A percentile compares a stretch with the other conserved stretches of the same genome.
Conservation (phyloP, 192 early-diverging fungal genomes). For the Chytriomyces hyalinus region DNA sequence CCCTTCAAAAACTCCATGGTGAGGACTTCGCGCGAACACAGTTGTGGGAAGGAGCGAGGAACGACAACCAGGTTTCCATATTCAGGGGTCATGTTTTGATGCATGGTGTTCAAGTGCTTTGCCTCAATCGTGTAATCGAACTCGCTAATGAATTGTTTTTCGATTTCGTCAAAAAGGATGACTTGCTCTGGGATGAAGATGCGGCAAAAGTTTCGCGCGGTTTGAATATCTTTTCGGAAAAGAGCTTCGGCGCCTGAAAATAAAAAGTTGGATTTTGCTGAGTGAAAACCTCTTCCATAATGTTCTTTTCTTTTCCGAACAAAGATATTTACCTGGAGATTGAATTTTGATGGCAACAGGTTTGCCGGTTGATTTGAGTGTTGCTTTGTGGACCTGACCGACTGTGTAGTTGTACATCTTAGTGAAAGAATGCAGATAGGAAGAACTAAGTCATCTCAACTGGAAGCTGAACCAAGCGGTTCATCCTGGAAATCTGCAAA, state of each 20-base stretch:
- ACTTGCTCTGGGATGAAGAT: slow-evolving; percentile 37
- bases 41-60: slow-evolving; percentile 25
- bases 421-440: not conserved
- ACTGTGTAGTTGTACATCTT: not conserved
- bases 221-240: slow-evolving; percentile 35
- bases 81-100: slow-evolving; percentile 31
- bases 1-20: slow-evolving; percentile 44
- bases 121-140: slow-evolving; percentile 45
- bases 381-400: slow-evolving; percentile 42
- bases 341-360: slow-evolving; percentile 43
- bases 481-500: slow-evolving; percentile 33
- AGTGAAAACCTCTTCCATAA: too few relatives aligned
- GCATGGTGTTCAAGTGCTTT: slow-evolving; percentile 19
- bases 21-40: slow-evolving; percentile 32
- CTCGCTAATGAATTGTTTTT: slow-evolving; percentile 38
- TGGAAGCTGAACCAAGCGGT: slow-evolving; percentile 39
- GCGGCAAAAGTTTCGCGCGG: slow-evolving; percentile 27
- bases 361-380: slow-evolving; percentile 16
- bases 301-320: too few relatives aligned
- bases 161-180: slow-evolving; percentile 42
- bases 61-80: slow-evolving; percentile 23
- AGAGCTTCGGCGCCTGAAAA: slow-evolving; percentile 31
- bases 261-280: slow-evolving; percentile 31
- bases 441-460: not conserved
- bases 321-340: slow-evolving; percentile 8